These are phyloP conservation scores for Daldinia childiae DNA, from an alignment of 495 filamentous ascomycete genomes.

Conservation along the genomic window DNA sequence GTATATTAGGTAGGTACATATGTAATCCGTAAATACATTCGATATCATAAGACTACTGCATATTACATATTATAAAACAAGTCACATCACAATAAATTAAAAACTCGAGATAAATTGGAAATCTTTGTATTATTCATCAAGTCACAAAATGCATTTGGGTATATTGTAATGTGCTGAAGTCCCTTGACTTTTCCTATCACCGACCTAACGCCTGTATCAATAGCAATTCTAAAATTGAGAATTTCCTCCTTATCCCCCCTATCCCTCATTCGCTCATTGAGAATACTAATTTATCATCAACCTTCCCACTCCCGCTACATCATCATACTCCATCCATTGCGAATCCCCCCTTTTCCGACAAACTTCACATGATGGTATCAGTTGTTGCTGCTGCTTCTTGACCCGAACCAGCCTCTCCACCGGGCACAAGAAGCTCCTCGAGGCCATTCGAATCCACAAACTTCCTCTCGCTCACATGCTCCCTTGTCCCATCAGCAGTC, in stretches of 20 bases:
- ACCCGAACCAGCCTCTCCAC: slow-evolving; percentile 43
- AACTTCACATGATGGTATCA: slow-evolving; percentile 25
- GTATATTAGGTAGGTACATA: too few species aligned
- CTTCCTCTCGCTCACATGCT: slow-evolving; percentile 89
- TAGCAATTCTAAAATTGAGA: slow-evolving; percentile 33
- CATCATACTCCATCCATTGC: slow-evolving; percentile 8
- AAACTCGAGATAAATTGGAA: not conserved
- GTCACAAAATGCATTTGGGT: slow-evolving; percentile 41
- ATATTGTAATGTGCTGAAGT: slow-evolving; percentile 39
- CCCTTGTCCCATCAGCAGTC: slow-evolving; percentile 68
- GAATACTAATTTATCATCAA: slow-evolving; percentile 8
- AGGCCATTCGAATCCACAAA: slow-evolving; percentile 75
- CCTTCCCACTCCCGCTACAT: slow-evolving; percentile 2
- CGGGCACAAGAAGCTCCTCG: slow-evolving; percentile 85
- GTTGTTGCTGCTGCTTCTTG: slow-evolving; percentile 34
- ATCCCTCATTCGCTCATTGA: slow-evolving; percentile 6
- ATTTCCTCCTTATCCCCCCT: slow-evolving; percentile 1
- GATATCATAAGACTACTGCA: too few species aligned
- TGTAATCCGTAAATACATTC: too few species aligned
- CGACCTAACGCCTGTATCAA: slow-evolving; percentile 38
- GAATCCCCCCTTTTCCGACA: not conserved
- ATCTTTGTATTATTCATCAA: slow-evolving; percentile 9
- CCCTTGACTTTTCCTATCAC: slow-evolving; percentile 41
- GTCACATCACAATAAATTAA: not conserved
- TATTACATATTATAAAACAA: not conserved